A percentile compares a stretch with the other conserved stretches of the same genome.
phyloP scores from a whole-genome alignment of 306 rosid species.

The Gleditsia sinensis region DNA sequence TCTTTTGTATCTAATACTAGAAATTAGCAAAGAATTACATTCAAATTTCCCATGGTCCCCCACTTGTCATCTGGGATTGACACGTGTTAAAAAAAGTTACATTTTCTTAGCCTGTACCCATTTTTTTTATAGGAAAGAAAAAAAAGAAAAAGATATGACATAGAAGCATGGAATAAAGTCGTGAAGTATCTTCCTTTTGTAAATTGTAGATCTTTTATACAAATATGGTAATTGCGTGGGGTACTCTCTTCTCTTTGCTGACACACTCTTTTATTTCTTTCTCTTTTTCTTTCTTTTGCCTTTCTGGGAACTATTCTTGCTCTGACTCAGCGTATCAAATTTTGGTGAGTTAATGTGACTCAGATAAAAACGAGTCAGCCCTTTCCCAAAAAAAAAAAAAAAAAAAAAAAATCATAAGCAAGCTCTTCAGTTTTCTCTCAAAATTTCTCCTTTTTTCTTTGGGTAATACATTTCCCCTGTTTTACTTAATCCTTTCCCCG shows the following conservation, averaged over 20 bases:
- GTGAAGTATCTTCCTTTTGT: not conserved
- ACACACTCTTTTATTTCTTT: not conserved
- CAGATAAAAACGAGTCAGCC: not conserved
- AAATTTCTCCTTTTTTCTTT: too few species aligned
- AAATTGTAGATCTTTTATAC: not conserved
- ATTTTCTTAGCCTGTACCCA: not conserved
- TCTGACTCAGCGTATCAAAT: not conserved
- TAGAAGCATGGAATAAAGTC: slow-evolving; percentile 44
- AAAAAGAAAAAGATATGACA: not conserved
- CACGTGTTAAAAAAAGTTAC: not conserved
- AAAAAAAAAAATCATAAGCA: not conserved
- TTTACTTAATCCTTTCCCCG: too few species aligned
- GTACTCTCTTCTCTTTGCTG: not conserved
- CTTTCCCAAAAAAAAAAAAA: too few species aligned
- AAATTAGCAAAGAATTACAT: too few species aligned
- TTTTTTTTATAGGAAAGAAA: not conserved
- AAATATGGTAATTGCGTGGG: not conserved
- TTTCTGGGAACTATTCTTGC: not conserved
- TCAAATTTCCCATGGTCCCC: slow-evolving; percentile 1
- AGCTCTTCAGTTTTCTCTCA: not conserved
- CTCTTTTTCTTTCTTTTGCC: not conserved
- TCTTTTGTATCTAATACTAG: too few species aligned
- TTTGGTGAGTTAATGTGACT: not conserved
- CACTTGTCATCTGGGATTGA: not conserved
- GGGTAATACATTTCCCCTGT: not conserved